phyloP scores from a whole-genome alignment of 164 flowering plant genomes.

The Kalanchoe fedtschenkoi region DNA sequence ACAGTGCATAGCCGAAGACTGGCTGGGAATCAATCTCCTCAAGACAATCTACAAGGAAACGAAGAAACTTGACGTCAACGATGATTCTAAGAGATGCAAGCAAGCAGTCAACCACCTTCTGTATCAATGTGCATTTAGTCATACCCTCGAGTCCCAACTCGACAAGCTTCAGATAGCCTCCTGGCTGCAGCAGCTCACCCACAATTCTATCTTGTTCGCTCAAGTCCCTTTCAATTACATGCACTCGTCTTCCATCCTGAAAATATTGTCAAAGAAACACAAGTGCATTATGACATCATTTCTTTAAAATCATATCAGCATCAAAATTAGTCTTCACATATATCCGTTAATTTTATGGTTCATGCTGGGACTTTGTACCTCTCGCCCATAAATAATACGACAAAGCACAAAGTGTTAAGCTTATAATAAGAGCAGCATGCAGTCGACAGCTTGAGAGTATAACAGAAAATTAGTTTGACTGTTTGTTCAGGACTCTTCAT shows the following conservation, averaged over 20 bases:
- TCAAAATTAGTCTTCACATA: too few species aligned
- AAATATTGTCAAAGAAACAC: not conserved
- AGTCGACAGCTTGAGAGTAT: too few species aligned
- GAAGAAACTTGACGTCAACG: not conserved
- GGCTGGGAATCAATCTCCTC: constrained; percentile 16
- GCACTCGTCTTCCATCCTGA: constrained; percentile 27
- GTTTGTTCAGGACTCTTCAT: too few species aligned
- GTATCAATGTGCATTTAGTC: not conserved
- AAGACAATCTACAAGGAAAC: constrained; percentile 20
- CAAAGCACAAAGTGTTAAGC: too few species aligned
- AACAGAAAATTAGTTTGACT: too few species aligned
- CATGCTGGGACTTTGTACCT: too few species aligned
- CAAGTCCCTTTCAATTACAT: constrained; percentile 32
- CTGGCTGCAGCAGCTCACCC: constrained; percentile 36
- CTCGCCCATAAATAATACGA: too few species aligned
- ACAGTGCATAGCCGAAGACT: constrained; percentile 19
- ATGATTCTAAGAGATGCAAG: not conserved
- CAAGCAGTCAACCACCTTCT: too few species aligned
- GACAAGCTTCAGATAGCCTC: constrained; percentile 27
- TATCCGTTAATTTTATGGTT: too few species aligned
- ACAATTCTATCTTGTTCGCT: constrained; percentile 32
- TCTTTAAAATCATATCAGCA: too few species aligned
- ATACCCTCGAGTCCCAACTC: constrained; percentile 37
- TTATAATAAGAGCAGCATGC: too few species aligned
- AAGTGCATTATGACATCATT: too few species aligned